These are phyloP conservation scores for Sphaerostilbella broomeana DNA, from an alignment of 2,329 filamentous ascomycete species.

Conservation along the genomic window DNA sequence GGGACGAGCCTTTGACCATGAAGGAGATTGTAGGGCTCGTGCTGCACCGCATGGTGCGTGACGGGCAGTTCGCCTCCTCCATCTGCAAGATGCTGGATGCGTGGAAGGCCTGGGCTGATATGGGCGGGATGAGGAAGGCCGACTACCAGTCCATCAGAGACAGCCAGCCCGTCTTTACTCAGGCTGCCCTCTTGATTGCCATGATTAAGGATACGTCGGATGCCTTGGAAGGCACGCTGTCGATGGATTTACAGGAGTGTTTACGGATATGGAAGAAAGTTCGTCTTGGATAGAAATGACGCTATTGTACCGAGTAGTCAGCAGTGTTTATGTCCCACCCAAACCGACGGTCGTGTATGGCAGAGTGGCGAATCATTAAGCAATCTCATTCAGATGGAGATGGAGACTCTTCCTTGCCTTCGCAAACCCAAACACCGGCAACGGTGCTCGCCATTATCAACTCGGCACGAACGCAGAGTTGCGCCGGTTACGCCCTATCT, in stretches of 20 bases:
- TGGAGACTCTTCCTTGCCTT: too few species aligned
- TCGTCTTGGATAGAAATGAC: constrained; percentile 36
- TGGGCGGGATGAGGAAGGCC: constrained; percentile 44
- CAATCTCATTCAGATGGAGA: too few species aligned
- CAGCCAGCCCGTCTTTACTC: constrained; percentile 37
- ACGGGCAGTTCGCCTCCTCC: constrained; percentile 35
- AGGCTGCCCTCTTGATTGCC: constrained; percentile 42
- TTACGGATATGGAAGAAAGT: constrained; percentile 48
- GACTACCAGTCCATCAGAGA: constrained; percentile 37
- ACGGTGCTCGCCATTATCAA: too few species aligned
- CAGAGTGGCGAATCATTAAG: too few species aligned
- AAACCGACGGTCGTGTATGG: too few species aligned
- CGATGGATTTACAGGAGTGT: constrained; percentile 50
- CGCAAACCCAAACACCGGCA: too few species aligned
- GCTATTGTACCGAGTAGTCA: too few species aligned
- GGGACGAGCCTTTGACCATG: constrained; percentile 22
- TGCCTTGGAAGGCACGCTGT: constrained; percentile 41
- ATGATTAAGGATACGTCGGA: constrained; percentile 40
- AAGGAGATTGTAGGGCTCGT: constrained; percentile 40
- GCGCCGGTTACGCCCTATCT: too few species aligned
- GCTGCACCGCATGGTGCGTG: constrained; percentile 47
- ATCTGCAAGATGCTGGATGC: constrained; percentile 41
- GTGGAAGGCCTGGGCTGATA: constrained; percentile 50
- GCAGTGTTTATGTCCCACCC: too few species aligned
- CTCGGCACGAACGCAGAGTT: too few species aligned